Evolutionary conservation across 305 asterid genomes (phyloP), one percentile per base, ranked within the genome.

Genomic region (Solanum chacoense): DNA sequence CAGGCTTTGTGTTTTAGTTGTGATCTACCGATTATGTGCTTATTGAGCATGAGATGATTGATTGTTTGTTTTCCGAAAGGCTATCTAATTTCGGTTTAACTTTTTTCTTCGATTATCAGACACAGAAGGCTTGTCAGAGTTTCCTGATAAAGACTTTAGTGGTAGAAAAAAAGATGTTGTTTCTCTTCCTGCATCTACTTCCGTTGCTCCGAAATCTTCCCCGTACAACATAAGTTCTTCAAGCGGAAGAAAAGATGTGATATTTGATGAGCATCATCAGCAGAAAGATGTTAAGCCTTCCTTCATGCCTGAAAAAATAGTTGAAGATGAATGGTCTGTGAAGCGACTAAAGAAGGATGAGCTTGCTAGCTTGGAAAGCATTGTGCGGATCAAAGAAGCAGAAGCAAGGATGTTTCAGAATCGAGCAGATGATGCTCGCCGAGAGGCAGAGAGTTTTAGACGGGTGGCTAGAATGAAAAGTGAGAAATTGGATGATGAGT

Each of bases 271-370:
- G 63, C 67, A 55, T 55, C 91, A 92, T 89, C 94, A 93, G 84
- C 93, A 93, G 18, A 92, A 90, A 65, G 31, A 89, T 71, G 92
- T 91, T 42, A 79, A 79, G 42, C 29, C 87, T 72, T 87, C 94
- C 9, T 69, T 87, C 69, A 89, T 87, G 91, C 88, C 87, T 50
- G 90, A 93, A 34, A 93, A 94, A 90, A 88, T 93, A 74, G 90
- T 97, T 50, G 95, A 94, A 92, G 99, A 97, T 31, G 99, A 96
- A 90, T 97, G 99, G 99, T 97, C 99, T 0, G 98, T 97, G 76
- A 97, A 97, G 93, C 95, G 93, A 10, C 8, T 89, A 11, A 97
- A 95, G 90, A 97, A 93, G 88, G 98, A 93, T 40, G 94, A 95
- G 22, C 91, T 95, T 37, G 94, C 94, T 92, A 95, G 97, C 94